Evolutionary conservation across 1,284 basidiomycete genomes (phyloP).

Genomic region (Sporisorium scitamineum): DNA sequence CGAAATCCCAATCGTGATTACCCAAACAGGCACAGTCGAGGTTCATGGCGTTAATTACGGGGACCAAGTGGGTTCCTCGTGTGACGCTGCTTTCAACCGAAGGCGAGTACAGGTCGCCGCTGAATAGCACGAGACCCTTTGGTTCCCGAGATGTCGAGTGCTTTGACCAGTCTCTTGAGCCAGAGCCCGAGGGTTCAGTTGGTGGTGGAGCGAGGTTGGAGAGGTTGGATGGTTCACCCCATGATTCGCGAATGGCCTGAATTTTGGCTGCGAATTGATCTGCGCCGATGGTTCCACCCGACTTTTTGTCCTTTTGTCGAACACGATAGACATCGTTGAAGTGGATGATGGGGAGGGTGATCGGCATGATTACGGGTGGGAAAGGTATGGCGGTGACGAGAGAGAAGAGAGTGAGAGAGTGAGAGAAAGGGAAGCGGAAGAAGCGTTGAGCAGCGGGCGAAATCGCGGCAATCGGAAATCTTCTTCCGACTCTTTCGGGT

Average conservation of each 20-base stretch:
- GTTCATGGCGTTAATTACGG: slow-evolving; percentile 61
- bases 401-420: too few species aligned
- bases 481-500: not conserved
- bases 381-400: not conserved
- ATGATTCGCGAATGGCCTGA: slow-evolving; percentile 46
- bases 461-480: slow-evolving; percentile 18
- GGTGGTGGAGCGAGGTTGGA: slow-evolving; percentile 32
- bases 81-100: slow-evolving; percentile 88
- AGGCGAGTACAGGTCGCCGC: slow-evolving; percentile 80
- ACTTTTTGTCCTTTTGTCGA: slow-evolving; percentile 43
- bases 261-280: slow-evolving; percentile 71
- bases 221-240: slow-evolving; percentile 47
- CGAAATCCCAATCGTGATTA: slow-evolving; percentile 65
- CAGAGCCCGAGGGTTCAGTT: slow-evolving; percentile 5
- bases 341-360: slow-evolving; percentile 58
- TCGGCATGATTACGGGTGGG: slow-evolving; percentile 14
- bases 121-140: slow-evolving; percentile 82
- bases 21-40: slow-evolving; percentile 74
- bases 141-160: slow-evolving; percentile 31
- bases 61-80: slow-evolving; percentile 89
- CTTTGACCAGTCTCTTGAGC: slow-evolving; percentile 25
- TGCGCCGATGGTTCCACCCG: slow-evolving; percentile 61
- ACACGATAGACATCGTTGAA: slow-evolving; percentile 65
- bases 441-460: not conserved
- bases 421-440: not conserved